Evolutionary conservation across 495 filamentous ascomycete genomes (phyloP).

Genomic region (Penicillium fimorum): DNA sequence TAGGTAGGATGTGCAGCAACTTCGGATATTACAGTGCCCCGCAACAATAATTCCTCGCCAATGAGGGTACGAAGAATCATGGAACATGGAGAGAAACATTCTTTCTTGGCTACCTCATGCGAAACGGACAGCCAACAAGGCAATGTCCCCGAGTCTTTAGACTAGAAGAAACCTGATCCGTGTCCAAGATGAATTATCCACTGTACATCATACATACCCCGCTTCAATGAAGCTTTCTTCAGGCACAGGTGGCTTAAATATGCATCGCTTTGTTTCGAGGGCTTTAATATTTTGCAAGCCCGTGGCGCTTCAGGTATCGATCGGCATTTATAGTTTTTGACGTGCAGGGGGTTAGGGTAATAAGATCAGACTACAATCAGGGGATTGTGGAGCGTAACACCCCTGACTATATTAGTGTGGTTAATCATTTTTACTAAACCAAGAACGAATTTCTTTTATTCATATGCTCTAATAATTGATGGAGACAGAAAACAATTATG

Average conservation of each 20-base stretch:
- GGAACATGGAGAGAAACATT: background rate
- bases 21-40: background rate
- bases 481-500: background rate
- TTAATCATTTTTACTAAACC: background rate
- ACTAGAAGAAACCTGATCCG: background rate
- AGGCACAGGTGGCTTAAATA: conserved; percentile 8
- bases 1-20: background rate
- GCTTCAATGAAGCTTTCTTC: conserved; percentile 14
- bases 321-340: conserved; percentile 12
- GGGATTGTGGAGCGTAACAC: background rate
- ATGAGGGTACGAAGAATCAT: background rate
- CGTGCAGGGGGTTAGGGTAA: background rate
- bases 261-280: conserved; percentile 2
- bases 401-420: background rate
- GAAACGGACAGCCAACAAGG: conserved; percentile 10
- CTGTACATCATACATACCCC: background rate
- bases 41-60: background rate
- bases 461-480: background rate
- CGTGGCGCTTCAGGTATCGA: conserved; percentile 28
- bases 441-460: background rate
- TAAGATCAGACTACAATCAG: background rate
- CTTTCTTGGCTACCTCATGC: conserved; percentile 4
- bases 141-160: background rate
- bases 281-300: background rate
- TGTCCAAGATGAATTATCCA: background rate